Conservation (phyloP, 2,329 filamentous ascomycete species). For the Aspergillus aculeatinus region DNA sequence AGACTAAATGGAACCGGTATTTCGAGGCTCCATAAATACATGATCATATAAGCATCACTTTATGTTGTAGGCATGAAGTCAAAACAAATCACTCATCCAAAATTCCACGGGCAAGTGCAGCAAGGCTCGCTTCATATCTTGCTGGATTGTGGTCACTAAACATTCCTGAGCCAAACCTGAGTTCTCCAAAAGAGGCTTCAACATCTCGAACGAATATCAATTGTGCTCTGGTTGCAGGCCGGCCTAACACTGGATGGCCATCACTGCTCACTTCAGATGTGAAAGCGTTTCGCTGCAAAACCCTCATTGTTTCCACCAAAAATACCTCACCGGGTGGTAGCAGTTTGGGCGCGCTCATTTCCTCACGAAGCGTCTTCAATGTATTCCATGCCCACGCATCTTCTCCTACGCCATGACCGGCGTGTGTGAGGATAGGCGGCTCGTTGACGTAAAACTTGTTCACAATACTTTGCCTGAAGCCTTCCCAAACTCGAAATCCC, state of each 20-base stretch:
- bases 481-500: slow-evolving; percentile 64
- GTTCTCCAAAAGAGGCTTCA: slow-evolving; percentile 67
- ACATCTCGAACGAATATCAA: slow-evolving; percentile 71
- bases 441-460: slow-evolving; percentile 60
- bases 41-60: neutral
- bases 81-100: slow-evolving; percentile 36
- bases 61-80: neutral
- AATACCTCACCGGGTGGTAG: slow-evolving; percentile 77
- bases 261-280: slow-evolving; percentile 41
- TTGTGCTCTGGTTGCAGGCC: slow-evolving; percentile 67
- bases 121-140: slow-evolving; percentile 68
- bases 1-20: neutral
- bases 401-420: slow-evolving; percentile 56
- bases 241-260: slow-evolving; percentile 52
- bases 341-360: slow-evolving; percentile 68
- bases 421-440: slow-evolving; percentile 44
- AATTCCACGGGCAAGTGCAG: slow-evolving; percentile 54
- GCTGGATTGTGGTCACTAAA: slow-evolving; percentile 73
- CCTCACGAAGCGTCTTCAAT: slow-evolving; percentile 63
- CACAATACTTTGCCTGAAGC: slow-evolving; percentile 60
- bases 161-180: slow-evolving; percentile 71
- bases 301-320: slow-evolving; percentile 65
- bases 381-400: slow-evolving; percentile 68
- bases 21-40: neutral
- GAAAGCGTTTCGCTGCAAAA: slow-evolving; percentile 68